Conservation (phyloP, 1,284 basidiomycete species). For the Leccinum pachyderme region DNA sequence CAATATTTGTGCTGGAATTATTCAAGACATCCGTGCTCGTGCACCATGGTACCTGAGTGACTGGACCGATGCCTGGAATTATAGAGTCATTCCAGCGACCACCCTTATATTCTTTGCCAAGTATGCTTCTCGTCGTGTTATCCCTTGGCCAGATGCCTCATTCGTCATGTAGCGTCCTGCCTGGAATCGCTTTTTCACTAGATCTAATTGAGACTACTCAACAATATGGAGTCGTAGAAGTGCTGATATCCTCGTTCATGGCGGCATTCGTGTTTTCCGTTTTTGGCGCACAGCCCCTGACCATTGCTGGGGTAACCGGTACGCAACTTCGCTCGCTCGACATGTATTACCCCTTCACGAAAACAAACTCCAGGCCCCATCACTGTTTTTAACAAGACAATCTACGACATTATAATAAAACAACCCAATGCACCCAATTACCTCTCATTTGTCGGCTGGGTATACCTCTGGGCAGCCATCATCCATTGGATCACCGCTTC, state of each 20-base stretch:
- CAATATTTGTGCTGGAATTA: slow-evolving; percentile 67
- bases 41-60: slow-evolving; percentile 82
- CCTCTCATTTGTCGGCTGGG: slow-evolving; percentile 89
- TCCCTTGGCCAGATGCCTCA: slow-evolving; percentile 1
- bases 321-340: slow-evolving; percentile 13
- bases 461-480: slow-evolving; percentile 91
- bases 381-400: slow-evolving; percentile 90
- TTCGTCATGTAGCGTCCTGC: slow-evolving; percentile 61
- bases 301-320: slow-evolving; percentile 94
- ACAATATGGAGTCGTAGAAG: slow-evolving; percentile 90
- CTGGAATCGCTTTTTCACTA: slow-evolving; percentile 90
- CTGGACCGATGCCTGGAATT: slow-evolving; percentile 90
- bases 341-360: not conserved
- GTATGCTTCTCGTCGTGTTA: slow-evolving; percentile 40
- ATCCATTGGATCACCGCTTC: slow-evolving; percentile 87
- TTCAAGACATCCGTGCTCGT: slow-evolving; percentile 73
- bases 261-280: slow-evolving; percentile 90
- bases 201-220: slow-evolving; percentile 92
- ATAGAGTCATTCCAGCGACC: slow-evolving; percentile 75
- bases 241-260: slow-evolving; percentile 79
- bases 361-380: slow-evolving; percentile 63
- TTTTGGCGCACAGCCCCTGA: slow-evolving; percentile 88
- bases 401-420: slow-evolving; percentile 72
- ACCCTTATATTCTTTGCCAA: slow-evolving; percentile 80
- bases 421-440: slow-evolving; percentile 66